Conservation (phyloP, 164 flowering plant genomes). For the Vitis amurensis region DNA sequence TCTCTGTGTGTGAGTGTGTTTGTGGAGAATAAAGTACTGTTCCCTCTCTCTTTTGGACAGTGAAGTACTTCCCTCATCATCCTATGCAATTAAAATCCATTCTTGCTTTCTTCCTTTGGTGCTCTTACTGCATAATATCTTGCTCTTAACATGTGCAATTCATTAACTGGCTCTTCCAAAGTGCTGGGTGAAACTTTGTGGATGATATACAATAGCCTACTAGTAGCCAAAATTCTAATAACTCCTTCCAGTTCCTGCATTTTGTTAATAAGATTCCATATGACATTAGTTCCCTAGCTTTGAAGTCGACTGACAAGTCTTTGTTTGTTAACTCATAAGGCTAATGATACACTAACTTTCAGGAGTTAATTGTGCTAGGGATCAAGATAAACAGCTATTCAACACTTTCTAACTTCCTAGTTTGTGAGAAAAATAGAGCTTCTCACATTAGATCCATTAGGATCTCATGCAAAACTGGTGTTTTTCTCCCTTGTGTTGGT, state of each 20-base stretch:
- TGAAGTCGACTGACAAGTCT: neutral
- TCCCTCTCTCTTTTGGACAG: conserved; percentile 3
- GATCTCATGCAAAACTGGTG: neutral
- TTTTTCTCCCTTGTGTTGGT: neutral
- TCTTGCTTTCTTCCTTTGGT: neutral
- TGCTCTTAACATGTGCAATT: no score
- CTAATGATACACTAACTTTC: no score
- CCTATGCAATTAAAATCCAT: neutral
- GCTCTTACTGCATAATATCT: no score
- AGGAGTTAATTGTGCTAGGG: neutral
- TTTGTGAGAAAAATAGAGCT: neutral
- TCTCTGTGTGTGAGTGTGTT: neutral
- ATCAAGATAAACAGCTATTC: neutral
- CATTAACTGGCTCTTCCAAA: no score
- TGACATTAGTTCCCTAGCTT: no score
- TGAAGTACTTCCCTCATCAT: neutral
- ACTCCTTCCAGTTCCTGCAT: neutral
- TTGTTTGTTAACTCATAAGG: neutral
- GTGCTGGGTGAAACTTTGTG: neutral
- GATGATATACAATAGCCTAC: neutral
- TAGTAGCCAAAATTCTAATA: neutral
- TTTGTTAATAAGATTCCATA: no score
- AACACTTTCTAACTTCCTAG: neutral
- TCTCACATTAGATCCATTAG: neutral
- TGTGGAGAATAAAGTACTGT: neutral